Percentiles rank a stretch among this genome's conserved stretches.
Evolutionary conservation across 257 asterid genomes (phyloP).

Genomic region (Jacaranda copaia): DNA sequence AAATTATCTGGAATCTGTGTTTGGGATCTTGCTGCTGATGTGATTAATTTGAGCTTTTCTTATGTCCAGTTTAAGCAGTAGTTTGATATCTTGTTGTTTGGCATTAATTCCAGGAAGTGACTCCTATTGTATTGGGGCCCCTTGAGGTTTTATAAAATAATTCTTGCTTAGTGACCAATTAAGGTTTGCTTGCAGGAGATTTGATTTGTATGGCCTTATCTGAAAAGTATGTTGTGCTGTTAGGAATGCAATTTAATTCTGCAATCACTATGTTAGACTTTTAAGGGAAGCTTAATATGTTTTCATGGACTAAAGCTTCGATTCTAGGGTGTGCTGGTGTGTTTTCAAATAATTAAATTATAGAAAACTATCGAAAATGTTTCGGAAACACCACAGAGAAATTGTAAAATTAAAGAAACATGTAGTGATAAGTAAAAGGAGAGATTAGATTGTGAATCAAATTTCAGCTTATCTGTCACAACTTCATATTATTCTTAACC

Average conservation of each 20-base stretch:
- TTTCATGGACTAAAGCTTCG: neutral
- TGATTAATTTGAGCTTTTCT: neutral
- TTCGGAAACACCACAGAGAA: too few species aligned
- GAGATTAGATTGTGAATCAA: too few species aligned
- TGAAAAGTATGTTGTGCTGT: conserved; percentile 3
- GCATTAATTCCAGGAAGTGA: neutral
- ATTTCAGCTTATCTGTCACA: too few species aligned
- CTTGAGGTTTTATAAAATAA: neutral
- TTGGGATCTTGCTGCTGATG: neutral
- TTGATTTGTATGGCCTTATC: neutral
- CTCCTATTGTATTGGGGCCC: neutral
- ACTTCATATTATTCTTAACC: too few species aligned
- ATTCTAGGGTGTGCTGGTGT: neutral
- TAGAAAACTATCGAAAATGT: too few species aligned
- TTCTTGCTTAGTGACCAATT: neutral
- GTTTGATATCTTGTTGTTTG: neutral
- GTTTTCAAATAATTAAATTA: neutral
- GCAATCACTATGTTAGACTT: neutral
- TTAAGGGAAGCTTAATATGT: neutral
- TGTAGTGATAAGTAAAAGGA: too few species aligned
- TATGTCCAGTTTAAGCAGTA: neutral
- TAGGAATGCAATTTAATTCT: neutral
- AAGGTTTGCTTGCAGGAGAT: neutral
- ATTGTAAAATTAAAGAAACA: too few species aligned
- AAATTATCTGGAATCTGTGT: neutral